Evolutionary conservation across 129 eudicot genomes (phyloP).

Genomic region (Solidago caesia): DNA sequence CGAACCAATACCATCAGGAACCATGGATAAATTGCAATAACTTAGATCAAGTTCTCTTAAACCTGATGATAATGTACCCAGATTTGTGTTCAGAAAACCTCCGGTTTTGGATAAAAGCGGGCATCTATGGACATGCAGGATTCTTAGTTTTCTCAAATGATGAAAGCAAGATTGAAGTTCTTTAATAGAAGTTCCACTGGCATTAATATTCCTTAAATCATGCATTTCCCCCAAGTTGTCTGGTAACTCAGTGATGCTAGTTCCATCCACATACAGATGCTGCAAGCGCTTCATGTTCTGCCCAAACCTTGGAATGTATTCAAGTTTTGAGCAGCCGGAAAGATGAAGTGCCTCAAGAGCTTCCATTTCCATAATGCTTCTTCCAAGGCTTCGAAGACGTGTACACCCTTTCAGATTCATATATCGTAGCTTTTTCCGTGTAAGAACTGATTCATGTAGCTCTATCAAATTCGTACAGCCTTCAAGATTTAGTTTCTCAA

Average conservation of each 20-base stretch:
- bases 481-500: constrained; percentile 23
- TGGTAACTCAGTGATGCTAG: constrained; percentile 23
- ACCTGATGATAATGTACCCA: background rate
- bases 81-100: constrained; percentile 4
- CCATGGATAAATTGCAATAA: constrained; percentile 14
- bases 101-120: background rate
- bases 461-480: constrained; percentile 18
- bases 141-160: constrained; percentile 5
- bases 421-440: constrained; percentile 10
- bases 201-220: constrained; percentile 23
- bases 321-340: constrained; percentile 26
- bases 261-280: constrained; percentile 14
- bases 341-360: constrained; percentile 25
- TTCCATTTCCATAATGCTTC: constrained; percentile 25
- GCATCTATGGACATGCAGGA: constrained; percentile 17
- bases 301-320: constrained; percentile 24
- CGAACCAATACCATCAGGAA: constrained; percentile 28
- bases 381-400: constrained; percentile 19
- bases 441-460: constrained; percentile 23
- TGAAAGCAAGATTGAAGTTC: constrained; percentile 15
- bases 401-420: constrained; percentile 24
- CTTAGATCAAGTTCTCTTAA: constrained; percentile 23
- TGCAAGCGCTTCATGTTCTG: constrained; percentile 13
- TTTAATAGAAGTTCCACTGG: constrained; percentile 12
- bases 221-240: constrained; percentile 19